Base-by-base conservation (phyloP, 2,329 filamentous ascomycete species). In the Arthrinium puccinioides region DNA sequence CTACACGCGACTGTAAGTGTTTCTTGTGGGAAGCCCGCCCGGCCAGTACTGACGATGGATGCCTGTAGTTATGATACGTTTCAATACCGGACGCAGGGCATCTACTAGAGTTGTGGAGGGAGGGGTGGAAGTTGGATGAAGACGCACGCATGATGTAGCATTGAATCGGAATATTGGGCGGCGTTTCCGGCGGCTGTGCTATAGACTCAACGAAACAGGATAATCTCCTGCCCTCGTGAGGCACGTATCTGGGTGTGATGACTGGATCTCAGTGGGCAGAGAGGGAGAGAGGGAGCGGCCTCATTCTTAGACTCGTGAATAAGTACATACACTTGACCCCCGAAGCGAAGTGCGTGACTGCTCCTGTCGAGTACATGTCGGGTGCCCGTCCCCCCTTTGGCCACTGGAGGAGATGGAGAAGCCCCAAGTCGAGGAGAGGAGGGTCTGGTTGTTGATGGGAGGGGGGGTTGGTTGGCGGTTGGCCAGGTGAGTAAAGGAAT, bases 31-130 rank as follows among this genome's bases (percentile, higher is more conserved):
- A 18, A 31, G 11, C 28, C 21, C 27, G 19, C 10, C 14, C 16
- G 24, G 11, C 8, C 21, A 3, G 14, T 33, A 14, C 11, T 25
- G 8, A 14, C n/a, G n/a, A 5, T 6, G 3, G 30, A 13, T 23
- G 31, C 7, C 16, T n/a, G 32, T 35, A 87, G 83, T 62, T 87
- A 88, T 54, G 84, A 88, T 62, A 87, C 84, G 44, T 90, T 88
- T 66, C 85, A 90, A 66, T 90, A 90, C 64, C 78, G 86, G 54
- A 89, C 86, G 24, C 85, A 90, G 62, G 86, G 85, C 49, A 90
- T 90, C 62, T 90, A 90, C 62, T 90, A 36, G 20, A 36, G 23
- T 14, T 21, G 24, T 18, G 21, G 14, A 15, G 33, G 24, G 11
- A 9, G 25, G 10, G 16, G 23, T n/a, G 16, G 18, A n/a, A 19